Evolutionary conservation across 805 yeast genomes (phyloP).

Genomic region (Yarrowia sp.): DNA sequence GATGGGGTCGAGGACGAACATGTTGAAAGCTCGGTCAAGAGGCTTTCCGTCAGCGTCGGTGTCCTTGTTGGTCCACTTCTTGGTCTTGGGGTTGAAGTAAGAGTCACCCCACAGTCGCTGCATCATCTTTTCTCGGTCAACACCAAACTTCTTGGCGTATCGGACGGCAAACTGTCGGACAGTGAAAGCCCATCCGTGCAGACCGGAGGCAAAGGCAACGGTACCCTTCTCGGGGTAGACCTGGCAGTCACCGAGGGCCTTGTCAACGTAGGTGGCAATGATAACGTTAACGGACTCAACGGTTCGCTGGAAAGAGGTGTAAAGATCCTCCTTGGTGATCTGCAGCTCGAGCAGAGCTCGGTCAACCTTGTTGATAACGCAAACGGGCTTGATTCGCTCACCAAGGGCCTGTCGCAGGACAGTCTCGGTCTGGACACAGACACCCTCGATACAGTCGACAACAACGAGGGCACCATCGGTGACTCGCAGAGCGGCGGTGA

Average conservation of each 20-base stretch:
- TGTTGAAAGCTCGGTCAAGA: slow-evolving; percentile 99
- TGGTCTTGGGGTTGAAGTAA: slow-evolving; percentile 99
- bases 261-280: slow-evolving; percentile 92
- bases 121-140: slow-evolving; percentile 97
- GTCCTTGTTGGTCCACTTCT: slow-evolving; percentile 97
- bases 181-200: slow-evolving; percentile 99
- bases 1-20: slow-evolving; percentile 98
- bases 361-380: slow-evolving; percentile 98
- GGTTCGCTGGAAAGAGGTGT: slow-evolving; percentile 98
- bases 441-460: slow-evolving; percentile 99
- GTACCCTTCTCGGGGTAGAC: slow-evolving; percentile 99
- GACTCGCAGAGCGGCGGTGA: slow-evolving; percentile 99
- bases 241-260: slow-evolving; percentile 91
- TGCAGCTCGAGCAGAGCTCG: slow-evolving; percentile 99
- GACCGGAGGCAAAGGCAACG: slow-evolving; percentile 99
- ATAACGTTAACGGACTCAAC: slow-evolving; percentile 99
- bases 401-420: slow-evolving; percentile 98
- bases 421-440: slow-evolving; percentile 99
- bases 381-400: slow-evolving; percentile 99
- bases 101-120: slow-evolving; percentile 99
- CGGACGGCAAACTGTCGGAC: slow-evolving; percentile 97
- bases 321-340: slow-evolving; percentile 97
- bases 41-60: slow-evolving; percentile 94
- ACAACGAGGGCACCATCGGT: slow-evolving; percentile 99
- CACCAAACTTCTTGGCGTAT: slow-evolving; percentile 99